These are phyloP conservation scores for Geosmithia flava DNA, from an alignment of 2,329 filamentous ascomycete species.

Conservation along the genomic window DNA sequence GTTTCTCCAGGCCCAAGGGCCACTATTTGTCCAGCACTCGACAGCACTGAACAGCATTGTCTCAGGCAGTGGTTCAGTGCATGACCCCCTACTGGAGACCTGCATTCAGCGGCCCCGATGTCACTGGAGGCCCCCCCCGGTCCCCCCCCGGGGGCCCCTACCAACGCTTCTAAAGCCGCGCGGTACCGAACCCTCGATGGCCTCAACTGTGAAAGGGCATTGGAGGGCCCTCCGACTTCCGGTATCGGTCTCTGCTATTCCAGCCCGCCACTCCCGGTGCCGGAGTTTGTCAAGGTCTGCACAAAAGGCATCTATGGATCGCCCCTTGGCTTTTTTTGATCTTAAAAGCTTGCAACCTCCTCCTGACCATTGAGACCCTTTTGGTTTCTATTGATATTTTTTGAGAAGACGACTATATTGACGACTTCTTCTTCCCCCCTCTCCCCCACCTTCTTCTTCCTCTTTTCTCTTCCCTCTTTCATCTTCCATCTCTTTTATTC, in stretches of 20 bases:
- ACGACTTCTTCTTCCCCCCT: no score
- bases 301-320: background rate
- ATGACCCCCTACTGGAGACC: no score
- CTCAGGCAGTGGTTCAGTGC: no score
- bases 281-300: background rate
- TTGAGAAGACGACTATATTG: no score
- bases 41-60: no score
- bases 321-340: background rate
- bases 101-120: no score
- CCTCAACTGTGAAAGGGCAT: background rate
- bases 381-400: no score
- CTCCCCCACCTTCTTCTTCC: background rate
- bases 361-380: no score
- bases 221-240: background rate
- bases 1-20: no score
- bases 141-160: no score
- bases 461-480: background rate
- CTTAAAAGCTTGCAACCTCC: background rate
- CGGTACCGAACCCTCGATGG: background rate
- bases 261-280: background rate
- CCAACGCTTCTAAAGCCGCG: background rate
- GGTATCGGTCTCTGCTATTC: background rate
- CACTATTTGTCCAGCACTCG: no score
- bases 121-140: background rate
- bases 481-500: background rate